Conservation (phyloP, 306 rosid species). For the Cicer pinnatifidum region DNA sequence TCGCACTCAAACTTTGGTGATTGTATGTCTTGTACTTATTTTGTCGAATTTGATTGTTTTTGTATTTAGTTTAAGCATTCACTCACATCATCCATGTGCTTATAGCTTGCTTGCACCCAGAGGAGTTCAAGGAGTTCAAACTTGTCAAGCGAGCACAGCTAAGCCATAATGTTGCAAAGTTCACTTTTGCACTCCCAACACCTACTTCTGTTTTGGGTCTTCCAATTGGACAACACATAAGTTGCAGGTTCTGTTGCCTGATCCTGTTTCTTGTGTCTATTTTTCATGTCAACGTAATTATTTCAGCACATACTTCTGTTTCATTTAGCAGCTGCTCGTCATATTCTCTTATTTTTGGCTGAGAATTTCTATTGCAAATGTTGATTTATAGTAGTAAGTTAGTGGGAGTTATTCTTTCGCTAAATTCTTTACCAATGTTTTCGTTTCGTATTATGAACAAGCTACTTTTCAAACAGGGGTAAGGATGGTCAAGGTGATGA, state of each 20-base stretch:
- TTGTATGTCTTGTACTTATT: neutral
- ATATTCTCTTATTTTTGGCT: slow-evolving; percentile 14
- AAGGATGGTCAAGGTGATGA: slow-evolving; percentile 88
- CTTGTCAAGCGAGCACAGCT: slow-evolving; percentile 76
- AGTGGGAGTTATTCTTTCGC: neutral
- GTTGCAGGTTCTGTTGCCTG: slow-evolving; percentile 78
- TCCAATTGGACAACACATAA: slow-evolving; percentile 98
- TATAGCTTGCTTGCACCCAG: slow-evolving; percentile 77
- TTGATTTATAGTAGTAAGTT: neutral
- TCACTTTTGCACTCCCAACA: slow-evolving; percentile 77
- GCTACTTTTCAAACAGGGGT: slow-evolving; percentile 68
- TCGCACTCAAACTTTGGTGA: neutral
- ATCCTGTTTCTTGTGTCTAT: slow-evolving; percentile 24
- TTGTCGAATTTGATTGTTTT: slow-evolving; percentile 20
- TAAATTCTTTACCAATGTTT: slow-evolving; percentile 1
- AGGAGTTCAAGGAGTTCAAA: slow-evolving; percentile 74
- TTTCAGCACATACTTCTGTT: slow-evolving; percentile 15
- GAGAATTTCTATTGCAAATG: slow-evolving; percentile 18
- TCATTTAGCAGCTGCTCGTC: slow-evolving; percentile 3
- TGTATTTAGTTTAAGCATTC: slow-evolving; percentile 31
- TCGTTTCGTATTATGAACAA: slow-evolving; percentile 18
- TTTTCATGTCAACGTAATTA: slow-evolving; percentile 4
- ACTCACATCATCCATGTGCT: slow-evolving; percentile 28
- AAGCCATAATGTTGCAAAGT: slow-evolving; percentile 98
- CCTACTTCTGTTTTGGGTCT: slow-evolving; percentile 90